A percentile compares a stretch with the other conserved stretches of the same genome.
phyloP scores from a whole-genome alignment of 2,329 filamentous ascomycete species.

The Colletotrichum destructivum region DNA sequence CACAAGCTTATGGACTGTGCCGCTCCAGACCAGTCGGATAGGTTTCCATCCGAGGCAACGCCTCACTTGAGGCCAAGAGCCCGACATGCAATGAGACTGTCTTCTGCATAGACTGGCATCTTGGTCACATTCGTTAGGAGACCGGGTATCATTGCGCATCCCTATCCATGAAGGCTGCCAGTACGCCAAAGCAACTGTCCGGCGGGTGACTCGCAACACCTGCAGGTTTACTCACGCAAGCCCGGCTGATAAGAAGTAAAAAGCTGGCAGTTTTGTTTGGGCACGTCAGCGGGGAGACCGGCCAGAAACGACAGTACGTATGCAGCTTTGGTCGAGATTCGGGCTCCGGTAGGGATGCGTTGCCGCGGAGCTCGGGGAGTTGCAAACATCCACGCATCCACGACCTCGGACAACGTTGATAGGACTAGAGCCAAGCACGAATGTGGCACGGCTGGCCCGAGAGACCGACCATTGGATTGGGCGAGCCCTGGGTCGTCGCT shows the following conservation, averaged over 20 bases:
- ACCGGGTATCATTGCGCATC: not conserved
- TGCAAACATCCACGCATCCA: slow-evolving; percentile 15
- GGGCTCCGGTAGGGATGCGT: slow-evolving; percentile 28
- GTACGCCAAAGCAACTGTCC: not conserved
- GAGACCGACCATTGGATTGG: not conserved
- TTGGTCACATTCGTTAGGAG: not conserved
- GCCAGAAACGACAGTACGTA: not conserved
- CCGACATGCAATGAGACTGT: not conserved
- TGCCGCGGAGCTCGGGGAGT: slow-evolving; percentile 24
- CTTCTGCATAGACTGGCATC: not conserved
- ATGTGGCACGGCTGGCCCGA: slow-evolving; percentile 29
- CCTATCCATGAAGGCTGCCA: not conserved
- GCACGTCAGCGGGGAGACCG: not conserved
- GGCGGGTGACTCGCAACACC: slow-evolving; percentile 25
- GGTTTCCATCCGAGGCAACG: not conserved
- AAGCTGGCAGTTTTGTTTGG: slow-evolving; percentile 3
- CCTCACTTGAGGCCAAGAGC: not conserved
- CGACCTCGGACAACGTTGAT: slow-evolving; percentile 25
- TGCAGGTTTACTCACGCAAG: slow-evolving; percentile 4
- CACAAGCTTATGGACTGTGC: not conserved
- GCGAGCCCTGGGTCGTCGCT: slow-evolving; percentile 11
- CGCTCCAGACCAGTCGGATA: slow-evolving; percentile 9
- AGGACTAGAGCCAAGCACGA: slow-evolving; percentile 29
- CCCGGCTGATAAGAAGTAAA: not conserved
- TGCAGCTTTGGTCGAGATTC: not conserved